Evolutionary conservation across 495 filamentous ascomycete genomes (phyloP).

Genomic region (Annulohypoxylon bovei): DNA sequence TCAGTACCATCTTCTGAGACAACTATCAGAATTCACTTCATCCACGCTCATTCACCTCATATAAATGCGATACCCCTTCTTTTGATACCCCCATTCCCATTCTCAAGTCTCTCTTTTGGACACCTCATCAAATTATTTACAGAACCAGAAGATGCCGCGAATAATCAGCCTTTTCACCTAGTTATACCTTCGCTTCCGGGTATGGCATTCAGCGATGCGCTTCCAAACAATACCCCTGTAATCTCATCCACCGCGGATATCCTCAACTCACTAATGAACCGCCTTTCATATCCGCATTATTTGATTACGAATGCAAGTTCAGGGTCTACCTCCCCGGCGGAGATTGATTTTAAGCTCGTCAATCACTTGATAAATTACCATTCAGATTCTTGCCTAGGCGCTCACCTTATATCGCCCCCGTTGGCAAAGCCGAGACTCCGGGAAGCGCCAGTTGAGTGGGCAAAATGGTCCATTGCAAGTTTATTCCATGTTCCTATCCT

Average conservation of each 20-base stretch:
- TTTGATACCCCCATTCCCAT: slow-evolving; percentile 74
- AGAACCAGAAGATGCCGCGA: slow-evolving; percentile 49
- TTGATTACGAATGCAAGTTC: slow-evolving; percentile 57
- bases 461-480: slow-evolving; percentile 55
- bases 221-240: slow-evolving; percentile 66
- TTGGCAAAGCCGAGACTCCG: slow-evolving; percentile 47
- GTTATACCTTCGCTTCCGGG: slow-evolving; percentile 78
- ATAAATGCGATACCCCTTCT: slow-evolving; percentile 66
- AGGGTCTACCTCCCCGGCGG: slow-evolving; percentile 48
- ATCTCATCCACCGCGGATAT: slow-evolving; percentile 66
- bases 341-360: slow-evolving; percentile 65
- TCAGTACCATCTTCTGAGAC: slow-evolving; percentile 44
- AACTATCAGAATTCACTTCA: slow-evolving; percentile 60
- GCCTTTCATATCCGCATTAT: slow-evolving; percentile 73
- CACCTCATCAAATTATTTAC: slow-evolving; percentile 70
- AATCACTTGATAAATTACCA: slow-evolving; percentile 64
- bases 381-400: slow-evolving; percentile 64
- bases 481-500: slow-evolving; percentile 52
- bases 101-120: slow-evolving; percentile 72
- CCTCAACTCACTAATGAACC: slow-evolving; percentile 71
- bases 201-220: slow-evolving; percentile 72
- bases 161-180: slow-evolving; percentile 70
- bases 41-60: slow-evolving; percentile 64
- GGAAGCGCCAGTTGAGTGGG: slow-evolving; percentile 51
- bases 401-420: slow-evolving; percentile 67